Evolutionary conservation across 345 rosid species (phyloP).

Genomic region (Pistacia vera): DNA sequence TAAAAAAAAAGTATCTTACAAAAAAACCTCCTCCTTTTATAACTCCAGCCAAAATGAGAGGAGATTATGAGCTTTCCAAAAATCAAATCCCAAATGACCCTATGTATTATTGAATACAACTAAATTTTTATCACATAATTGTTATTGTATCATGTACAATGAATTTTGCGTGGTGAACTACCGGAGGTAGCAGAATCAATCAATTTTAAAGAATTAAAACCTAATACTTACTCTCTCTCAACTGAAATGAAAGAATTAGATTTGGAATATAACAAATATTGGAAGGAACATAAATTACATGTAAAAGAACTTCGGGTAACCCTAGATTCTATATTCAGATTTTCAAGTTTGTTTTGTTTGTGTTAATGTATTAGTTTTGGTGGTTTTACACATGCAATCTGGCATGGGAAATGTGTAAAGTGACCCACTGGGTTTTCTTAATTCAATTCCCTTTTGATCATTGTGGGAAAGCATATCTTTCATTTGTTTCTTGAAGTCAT

Average conservation of each 20-base stretch:
- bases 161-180: background rate
- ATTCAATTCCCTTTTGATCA: conserved; percentile 69
- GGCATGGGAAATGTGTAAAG: conserved; percentile 95
- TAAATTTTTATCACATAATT: background rate
- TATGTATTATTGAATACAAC: background rate
- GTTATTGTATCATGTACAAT: conserved; percentile 18
- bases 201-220: conserved; percentile 18
- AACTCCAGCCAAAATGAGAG: no score
- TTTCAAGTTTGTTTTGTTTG: conserved; percentile 13
- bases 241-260: conserved; percentile 20
- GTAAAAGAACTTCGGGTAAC: background rate
- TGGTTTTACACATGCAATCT: conserved; percentile 86
- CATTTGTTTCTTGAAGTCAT: conserved; percentile 79
- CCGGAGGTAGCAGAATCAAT: background rate
- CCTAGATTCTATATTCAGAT: background rate
- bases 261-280: conserved; percentile 3
- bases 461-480: conserved; percentile 75
- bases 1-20: no score
- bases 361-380: conserved; percentile 16
- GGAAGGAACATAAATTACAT: conserved; percentile 10
- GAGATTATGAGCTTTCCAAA: no score
- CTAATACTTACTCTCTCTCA: background rate
- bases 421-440: conserved; percentile 67
- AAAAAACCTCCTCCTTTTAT: no score
- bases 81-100: no score